A percentile compares a stretch with the other conserved stretches of the same genome.
phyloP scores from a whole-genome alignment of 2,329 filamentous ascomycete species.

The Calonectria pseudoreteaudii region DNA sequence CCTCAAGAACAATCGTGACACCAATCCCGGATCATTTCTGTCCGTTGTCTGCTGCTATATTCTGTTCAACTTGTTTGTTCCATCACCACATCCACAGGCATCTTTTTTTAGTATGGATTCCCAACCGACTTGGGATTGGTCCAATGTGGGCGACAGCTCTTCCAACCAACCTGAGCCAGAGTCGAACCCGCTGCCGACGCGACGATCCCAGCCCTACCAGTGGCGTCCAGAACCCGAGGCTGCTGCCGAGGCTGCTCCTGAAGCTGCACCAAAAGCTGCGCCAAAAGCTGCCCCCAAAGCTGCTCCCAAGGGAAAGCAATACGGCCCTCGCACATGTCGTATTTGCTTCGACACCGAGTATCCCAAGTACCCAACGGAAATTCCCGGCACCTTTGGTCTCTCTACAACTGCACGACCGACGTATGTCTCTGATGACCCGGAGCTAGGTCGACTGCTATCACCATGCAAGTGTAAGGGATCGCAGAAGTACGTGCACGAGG shows the following conservation, averaged over 20 bases:
- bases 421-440: constrained; percentile 80
- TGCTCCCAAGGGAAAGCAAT: constrained; percentile 56
- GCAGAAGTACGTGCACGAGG: constrained; percentile 93
- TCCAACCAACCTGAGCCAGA: constrained; percentile 28
- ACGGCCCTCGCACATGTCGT: constrained; percentile 81
- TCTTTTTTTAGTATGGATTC: constrained; percentile 41
- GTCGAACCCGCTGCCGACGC: constrained; percentile 14
- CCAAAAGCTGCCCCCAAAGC: constrained; percentile 3
- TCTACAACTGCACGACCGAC: constrained; percentile 50
- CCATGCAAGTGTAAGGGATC: constrained; percentile 96
- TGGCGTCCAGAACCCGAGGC: constrained; percentile 19
- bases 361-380: constrained; percentile 58
- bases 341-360: constrained; percentile 83
- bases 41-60: constrained; percentile 17
- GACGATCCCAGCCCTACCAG: constrained; percentile 1
- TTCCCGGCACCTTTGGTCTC: constrained; percentile 48
- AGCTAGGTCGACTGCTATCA: constrained; percentile 82
- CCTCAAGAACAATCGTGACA: constrained; percentile 31
- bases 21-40: constrained; percentile 22
- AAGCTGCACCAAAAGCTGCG: constrained; percentile 28
- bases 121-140: constrained; percentile 43
- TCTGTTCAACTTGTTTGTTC: constrained; percentile 28
- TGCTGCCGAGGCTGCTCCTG: not conserved
- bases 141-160: constrained; percentile 33
- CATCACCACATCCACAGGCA: constrained; percentile 30